These are phyloP conservation scores for Xylariaceae sp. DNA, from an alignment of 2,329 filamentous ascomycete species.

Conservation along the genomic window DNA sequence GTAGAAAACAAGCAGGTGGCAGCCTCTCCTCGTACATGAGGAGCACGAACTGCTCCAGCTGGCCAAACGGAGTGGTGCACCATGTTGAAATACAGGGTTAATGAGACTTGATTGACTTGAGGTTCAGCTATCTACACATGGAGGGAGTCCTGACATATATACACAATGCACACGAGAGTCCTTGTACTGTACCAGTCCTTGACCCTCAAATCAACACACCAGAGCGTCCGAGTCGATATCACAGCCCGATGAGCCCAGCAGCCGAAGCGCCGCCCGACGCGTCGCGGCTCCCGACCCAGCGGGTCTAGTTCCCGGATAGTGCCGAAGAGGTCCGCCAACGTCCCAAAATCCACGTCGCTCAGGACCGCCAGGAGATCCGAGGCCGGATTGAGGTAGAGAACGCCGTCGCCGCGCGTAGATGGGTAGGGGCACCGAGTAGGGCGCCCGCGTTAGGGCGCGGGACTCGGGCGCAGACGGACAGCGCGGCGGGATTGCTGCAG, in stretches of 20 bases:
- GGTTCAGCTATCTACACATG: too few relatives aligned
- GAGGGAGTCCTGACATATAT: too few relatives aligned
- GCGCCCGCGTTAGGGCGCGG: conserved; percentile 34
- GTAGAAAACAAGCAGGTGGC: conserved; percentile 33
- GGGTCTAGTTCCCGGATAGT: conserved; percentile 30
- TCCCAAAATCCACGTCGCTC: conserved; percentile 32
- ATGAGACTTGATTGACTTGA: too few relatives aligned
- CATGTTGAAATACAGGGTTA: too few relatives aligned
- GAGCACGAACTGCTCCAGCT: conserved; percentile 36
- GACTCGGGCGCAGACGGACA: conserved; percentile 39
- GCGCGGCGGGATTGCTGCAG: conserved; percentile 38
- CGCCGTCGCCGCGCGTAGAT: conserved; percentile 21
- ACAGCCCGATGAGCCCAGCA: conserved; percentile 33
- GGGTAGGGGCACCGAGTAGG: conserved; percentile 38
- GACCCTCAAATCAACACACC: too few relatives aligned
- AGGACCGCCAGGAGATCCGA: conserved; percentile 39
- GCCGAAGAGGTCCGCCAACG: conserved; percentile 26
- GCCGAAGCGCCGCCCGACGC: conserved; percentile 33
- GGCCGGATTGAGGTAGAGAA: conserved; percentile 37
- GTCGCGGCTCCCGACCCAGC: conserved; percentile 21
- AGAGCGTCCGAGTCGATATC: too few relatives aligned
- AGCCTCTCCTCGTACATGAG: conserved; percentile 35
- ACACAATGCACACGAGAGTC: too few relatives aligned
- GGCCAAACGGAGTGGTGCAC: conserved; percentile 29
- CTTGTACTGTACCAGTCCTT: too few relatives aligned